Evolutionary conservation across 2,329 filamentous ascomycete genomes (phyloP).

Genomic region (Alternaria incomplexa): DNA sequence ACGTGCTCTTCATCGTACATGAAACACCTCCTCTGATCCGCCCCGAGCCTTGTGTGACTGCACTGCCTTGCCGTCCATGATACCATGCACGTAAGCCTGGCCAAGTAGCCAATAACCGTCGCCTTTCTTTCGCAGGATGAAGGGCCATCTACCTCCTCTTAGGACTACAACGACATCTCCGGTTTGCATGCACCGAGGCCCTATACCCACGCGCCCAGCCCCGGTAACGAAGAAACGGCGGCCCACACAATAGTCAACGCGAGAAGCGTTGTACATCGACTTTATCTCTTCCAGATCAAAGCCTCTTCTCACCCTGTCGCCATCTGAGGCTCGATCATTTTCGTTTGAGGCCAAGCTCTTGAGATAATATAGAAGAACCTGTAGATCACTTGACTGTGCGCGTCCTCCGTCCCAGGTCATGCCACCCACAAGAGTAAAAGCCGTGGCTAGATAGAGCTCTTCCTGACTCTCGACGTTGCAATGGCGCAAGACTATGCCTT

Average conservation of each 20-base stretch:
- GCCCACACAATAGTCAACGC: fast-evolving
- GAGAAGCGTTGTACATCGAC: background rate
- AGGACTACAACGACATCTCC: background rate
- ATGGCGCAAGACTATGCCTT: fast-evolving
- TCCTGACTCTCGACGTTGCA: too few relatives aligned
- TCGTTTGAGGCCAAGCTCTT: background rate
- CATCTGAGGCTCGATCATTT: fast-evolving
- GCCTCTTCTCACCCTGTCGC: fast-evolving
- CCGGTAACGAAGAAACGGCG: background rate
- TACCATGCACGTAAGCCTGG: fast-evolving
- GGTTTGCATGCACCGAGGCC: background rate
- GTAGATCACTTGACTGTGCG: background rate
- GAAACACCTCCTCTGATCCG: background rate
- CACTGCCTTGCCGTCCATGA: background rate
- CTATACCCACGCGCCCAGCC: background rate
- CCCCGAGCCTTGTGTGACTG: background rate
- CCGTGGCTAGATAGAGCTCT: background rate
- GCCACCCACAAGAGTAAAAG: background rate
- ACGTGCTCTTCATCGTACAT: background rate
- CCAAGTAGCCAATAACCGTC: background rate
- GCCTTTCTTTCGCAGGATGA: background rate
- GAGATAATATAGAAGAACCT: background rate
- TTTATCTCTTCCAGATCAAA: fast-evolving
- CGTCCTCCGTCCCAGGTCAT: fast-evolving
- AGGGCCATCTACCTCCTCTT: fast-evolving